Conservation (phyloP, 108 stramenopile species). For the Cyclotella sp. region DNA sequence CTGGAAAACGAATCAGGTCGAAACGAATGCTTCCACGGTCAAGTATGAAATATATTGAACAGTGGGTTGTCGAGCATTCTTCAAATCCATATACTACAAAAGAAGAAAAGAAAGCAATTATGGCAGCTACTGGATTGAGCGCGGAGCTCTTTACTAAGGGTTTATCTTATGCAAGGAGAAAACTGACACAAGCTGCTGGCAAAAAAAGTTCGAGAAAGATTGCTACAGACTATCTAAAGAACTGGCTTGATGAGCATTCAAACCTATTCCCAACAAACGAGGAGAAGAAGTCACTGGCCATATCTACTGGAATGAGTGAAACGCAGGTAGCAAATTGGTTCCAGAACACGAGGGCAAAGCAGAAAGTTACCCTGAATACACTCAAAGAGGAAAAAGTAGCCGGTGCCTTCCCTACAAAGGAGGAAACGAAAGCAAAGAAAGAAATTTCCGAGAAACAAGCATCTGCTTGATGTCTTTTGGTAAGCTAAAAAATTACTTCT, state of each 20-base stretch:
- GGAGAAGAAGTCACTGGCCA: neutral
- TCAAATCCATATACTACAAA: neutral
- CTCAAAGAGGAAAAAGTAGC: neutral
- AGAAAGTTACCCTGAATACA: neutral
- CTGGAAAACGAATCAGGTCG: neutral
- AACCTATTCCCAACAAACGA: neutral
- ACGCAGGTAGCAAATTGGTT: neutral
- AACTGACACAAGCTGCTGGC: neutral
- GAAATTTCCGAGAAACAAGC: too few relatives aligned
- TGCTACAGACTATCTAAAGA: neutral
- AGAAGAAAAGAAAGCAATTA: neutral
- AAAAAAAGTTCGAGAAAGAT: neutral
- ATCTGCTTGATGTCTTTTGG: too few relatives aligned
- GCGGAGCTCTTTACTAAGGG: neutral
- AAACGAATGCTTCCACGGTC: neutral
- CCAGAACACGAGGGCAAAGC: neutral
- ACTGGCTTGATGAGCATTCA: neutral
- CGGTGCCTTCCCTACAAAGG: too few relatives aligned
- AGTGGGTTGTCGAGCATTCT: neutral
- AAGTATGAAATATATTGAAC: neutral
- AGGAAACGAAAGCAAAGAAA: too few relatives aligned
- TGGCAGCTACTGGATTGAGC: neutral
- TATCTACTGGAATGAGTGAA: neutral
- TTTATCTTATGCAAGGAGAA: neutral
- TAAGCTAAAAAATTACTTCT: too few relatives aligned